phyloP scores from a whole-genome alignment of 2,329 filamentous ascomycete genomes.

The Exophiala dermatitidis region DNA sequence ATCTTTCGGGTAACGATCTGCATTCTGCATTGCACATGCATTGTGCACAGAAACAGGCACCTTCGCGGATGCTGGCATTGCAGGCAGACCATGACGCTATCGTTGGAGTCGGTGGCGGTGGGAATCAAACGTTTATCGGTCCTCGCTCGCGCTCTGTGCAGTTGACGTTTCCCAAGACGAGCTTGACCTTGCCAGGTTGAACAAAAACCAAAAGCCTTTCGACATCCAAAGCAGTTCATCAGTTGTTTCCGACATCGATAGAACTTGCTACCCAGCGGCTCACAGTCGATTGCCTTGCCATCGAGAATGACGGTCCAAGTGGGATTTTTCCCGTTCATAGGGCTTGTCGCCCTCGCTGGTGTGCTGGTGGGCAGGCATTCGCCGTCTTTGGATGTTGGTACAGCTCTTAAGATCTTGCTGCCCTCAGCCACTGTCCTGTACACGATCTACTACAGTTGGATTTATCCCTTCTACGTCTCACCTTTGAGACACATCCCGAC shows the following conservation, averaged over 20 bases:
- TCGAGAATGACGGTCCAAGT: slow-evolving; percentile 4
- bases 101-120: too few species aligned
- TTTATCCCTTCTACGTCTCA: slow-evolving; percentile 54
- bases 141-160: too few species aligned
- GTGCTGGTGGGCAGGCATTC: not conserved
- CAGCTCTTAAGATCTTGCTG: not conserved
- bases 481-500: slow-evolving; percentile 52
- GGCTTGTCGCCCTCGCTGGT: not conserved
- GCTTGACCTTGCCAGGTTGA: too few species aligned
- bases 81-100: too few species aligned
- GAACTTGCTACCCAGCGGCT: not conserved
- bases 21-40: too few species aligned
- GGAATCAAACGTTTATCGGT: too few species aligned
- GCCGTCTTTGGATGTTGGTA: not conserved
- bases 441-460: slow-evolving; percentile 21
- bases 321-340: slow-evolving; percentile 5
- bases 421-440: slow-evolving; percentile 4
- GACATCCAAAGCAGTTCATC: not conserved
- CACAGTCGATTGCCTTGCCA: not conserved
- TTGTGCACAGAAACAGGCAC: too few species aligned
- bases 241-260: not conserved
- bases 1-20: too few species aligned
- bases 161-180: too few species aligned
- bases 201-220: too few species aligned
- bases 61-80: too few species aligned